These are phyloP conservation scores for Hypoxylon sp. DNA, from an alignment of 2,329 filamentous ascomycete species.

Conservation along the genomic window DNA sequence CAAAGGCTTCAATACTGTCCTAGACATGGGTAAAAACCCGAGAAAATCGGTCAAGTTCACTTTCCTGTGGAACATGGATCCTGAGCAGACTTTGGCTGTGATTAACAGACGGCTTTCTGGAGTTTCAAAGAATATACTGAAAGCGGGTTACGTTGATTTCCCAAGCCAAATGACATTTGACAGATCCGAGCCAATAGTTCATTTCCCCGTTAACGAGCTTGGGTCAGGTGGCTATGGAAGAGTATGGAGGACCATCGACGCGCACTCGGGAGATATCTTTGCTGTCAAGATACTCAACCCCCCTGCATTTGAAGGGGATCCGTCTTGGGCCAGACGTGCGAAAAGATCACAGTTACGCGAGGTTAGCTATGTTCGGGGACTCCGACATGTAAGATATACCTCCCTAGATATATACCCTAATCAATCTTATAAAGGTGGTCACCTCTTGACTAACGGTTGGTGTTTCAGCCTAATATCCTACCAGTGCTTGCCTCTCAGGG, in stretches of 20 bases:
- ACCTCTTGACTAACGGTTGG: constrained; percentile 1
- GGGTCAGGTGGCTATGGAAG: constrained; percentile 19
- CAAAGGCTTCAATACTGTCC: background rate
- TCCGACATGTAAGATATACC: constrained; percentile 15
- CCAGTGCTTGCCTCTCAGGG: constrained; percentile 19
- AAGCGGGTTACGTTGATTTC: background rate
- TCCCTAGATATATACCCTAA: background rate
- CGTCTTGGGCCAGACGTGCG: background rate
- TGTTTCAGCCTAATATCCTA: constrained; percentile 20
- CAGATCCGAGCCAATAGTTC: background rate
- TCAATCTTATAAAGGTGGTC: background rate
- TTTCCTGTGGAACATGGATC: constrained; percentile 4
- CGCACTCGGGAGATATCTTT: constrained; percentile 17
- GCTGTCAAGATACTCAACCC: constrained; percentile 24
- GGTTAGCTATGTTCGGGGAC: background rate
- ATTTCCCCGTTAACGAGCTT: background rate
- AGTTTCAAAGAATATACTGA: background rate
- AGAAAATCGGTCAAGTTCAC: constrained; percentile 8
- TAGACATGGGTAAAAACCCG: constrained; percentile 3
- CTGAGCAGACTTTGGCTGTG: background rate
- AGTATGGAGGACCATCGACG: constrained; percentile 29
- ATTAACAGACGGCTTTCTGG: constrained; percentile 5
- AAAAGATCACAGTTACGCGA: background rate
- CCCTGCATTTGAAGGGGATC: no score
- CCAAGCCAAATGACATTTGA: no score